Evolutionary conservation across 306 rosid genomes (phyloP).

Genomic region (Begonia peltatifolia): DNA sequence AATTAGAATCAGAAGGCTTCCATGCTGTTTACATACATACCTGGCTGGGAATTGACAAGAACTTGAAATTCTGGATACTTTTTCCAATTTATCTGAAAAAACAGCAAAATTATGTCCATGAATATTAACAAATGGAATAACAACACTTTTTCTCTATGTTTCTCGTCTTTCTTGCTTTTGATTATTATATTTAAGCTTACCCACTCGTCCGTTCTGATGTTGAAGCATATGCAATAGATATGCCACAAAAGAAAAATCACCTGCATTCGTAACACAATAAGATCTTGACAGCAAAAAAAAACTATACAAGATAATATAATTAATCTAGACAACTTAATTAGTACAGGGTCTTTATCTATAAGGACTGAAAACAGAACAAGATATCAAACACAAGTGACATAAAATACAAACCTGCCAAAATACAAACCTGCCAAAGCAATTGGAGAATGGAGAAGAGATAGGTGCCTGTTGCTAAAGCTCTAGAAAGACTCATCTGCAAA

Average conservation of each 20-base stretch:
- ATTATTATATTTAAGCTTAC: constrained; percentile 13
- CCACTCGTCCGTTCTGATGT: constrained; percentile 49
- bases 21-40: constrained; percentile 18
- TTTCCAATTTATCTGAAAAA: constrained; percentile 29
- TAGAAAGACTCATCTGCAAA: constrained; percentile 18
- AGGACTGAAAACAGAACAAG: no score
- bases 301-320: neutral
- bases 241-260: constrained; percentile 31
- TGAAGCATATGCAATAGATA: constrained; percentile 23
- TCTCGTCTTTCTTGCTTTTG: no score
- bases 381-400: neutral
- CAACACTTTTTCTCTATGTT: neutral
- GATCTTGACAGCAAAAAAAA: neutral
- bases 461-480: constrained; percentile 24
- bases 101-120: neutral
- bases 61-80: constrained; percentile 36
- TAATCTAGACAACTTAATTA: constrained; percentile 3
- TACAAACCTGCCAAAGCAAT: constrained; percentile 29
- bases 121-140: neutral
- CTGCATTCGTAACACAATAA: constrained; percentile 2
- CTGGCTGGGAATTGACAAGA: constrained; percentile 16
- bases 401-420: constrained; percentile 23
- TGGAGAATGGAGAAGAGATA: constrained; percentile 27
- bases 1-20: neutral
- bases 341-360: neutral